phyloP scores from a whole-genome alignment of 257 asterid genomes.

The Echites panduratus region DNA sequence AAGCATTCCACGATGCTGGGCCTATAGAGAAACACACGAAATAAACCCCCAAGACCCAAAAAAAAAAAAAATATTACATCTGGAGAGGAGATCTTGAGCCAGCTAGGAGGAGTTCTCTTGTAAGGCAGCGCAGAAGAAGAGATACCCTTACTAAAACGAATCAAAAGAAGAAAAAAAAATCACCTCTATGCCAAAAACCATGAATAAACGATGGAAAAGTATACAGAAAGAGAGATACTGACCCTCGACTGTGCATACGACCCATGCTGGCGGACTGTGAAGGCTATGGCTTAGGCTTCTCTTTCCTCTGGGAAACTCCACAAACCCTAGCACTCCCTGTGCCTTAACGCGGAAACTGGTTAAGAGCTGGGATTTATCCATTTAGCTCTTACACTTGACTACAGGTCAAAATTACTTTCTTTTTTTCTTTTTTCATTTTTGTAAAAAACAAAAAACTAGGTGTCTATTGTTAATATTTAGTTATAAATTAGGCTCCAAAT shows the following conservation, averaged over 20 bases:
- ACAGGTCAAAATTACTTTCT: no score
- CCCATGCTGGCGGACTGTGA: constrained; percentile 53
- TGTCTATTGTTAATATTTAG: no score
- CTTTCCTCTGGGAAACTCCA: no score
- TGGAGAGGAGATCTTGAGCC: constrained; percentile 68
- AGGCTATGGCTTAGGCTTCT: not conserved
- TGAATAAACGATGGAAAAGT: not conserved
- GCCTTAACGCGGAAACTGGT: no score
- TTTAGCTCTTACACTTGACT: no score
- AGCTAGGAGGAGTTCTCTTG: constrained; percentile 78
- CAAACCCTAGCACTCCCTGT: no score
- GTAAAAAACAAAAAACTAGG: no score
- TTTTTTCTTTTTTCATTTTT: no score
- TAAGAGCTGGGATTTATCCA: no score
- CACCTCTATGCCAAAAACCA: not conserved
- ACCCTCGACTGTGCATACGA: constrained; percentile 94
- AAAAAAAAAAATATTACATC: constrained; percentile 35
- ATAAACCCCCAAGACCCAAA: no score
- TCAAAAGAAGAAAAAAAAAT: not conserved
- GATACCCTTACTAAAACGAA: constrained; percentile 65
- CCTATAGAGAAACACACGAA: not conserved
- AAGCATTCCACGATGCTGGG: not conserved
- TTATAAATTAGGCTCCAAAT: no score
- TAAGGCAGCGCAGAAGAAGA: constrained; percentile 85
- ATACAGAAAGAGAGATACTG: not conserved